Percentiles rank a stretch among this genome's conserved stretches.
Evolutionary conservation across 2,329 filamentous ascomycete species (phyloP).

Genomic region (Sporothrix euskadiensis): DNA sequence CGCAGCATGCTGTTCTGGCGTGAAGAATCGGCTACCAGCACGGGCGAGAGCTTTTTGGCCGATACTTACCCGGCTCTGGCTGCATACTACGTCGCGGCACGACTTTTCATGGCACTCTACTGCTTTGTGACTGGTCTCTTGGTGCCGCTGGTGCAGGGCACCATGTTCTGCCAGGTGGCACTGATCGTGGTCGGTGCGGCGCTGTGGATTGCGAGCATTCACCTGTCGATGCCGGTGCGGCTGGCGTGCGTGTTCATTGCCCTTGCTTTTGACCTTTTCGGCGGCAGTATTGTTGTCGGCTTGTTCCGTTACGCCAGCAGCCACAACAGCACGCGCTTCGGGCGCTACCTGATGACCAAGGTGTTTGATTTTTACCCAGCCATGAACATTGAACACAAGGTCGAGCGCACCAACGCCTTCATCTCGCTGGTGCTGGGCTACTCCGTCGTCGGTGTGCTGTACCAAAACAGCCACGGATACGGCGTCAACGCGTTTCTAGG

Average conservation of each 20-base stretch:
- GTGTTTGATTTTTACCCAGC: conserved; percentile 62
- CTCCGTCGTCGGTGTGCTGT: conserved; percentile 61
- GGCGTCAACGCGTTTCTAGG: conserved; percentile 62
- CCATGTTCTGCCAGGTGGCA: conserved; percentile 54
- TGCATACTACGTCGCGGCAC: conserved; percentile 60
- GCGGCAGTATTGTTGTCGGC: conserved; percentile 46
- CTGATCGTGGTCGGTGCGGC: conserved; percentile 50
- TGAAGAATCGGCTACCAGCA: neutral
- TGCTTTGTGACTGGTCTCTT: conserved; percentile 49
- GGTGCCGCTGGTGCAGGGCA: conserved; percentile 58
- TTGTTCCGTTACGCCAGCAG: conserved; percentile 39
- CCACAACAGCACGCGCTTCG: conserved; percentile 33
- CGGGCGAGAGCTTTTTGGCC: conserved; percentile 28
- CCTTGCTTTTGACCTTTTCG: conserved; percentile 55
- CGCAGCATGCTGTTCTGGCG: conserved; percentile 18
- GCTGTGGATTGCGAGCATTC: conserved; percentile 62
- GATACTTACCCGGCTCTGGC: conserved; percentile 60
- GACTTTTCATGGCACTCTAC: conserved; percentile 55
- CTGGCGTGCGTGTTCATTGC: conserved; percentile 59
- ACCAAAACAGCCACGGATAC: conserved; percentile 53
- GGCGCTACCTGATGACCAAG: conserved; percentile 37
- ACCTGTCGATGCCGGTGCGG: conserved; percentile 55
- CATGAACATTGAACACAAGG: conserved; percentile 66
- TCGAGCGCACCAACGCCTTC: conserved; percentile 65
- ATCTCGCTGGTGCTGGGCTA: conserved; percentile 66